Evolutionary conservation across 2,329 filamentous ascomycete species (phyloP), one percentile per base, ranked within the genome.

Genomic region (Zelopaecilomyces penicillatus): DNA sequence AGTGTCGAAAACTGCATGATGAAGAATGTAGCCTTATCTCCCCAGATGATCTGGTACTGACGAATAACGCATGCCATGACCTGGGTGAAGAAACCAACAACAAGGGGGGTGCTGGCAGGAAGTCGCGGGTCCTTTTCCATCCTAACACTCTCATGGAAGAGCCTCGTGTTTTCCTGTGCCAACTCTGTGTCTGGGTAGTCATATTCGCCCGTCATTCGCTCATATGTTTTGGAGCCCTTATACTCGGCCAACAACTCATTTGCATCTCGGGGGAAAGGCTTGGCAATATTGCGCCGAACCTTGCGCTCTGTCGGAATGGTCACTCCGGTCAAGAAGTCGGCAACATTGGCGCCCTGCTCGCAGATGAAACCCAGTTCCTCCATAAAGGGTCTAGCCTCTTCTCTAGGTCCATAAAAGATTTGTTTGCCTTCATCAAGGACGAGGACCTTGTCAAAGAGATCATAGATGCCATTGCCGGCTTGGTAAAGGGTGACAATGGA

Each of bases 391-490:
- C 70, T 64, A 0, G 82, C 82, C 48, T 80, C 67, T 5, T 69
- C 61, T 51, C 70, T 65, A 0, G 80, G 72, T 0, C 82, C 82
- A 50, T 82, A 85, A 64, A 74, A 86, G 38, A 84, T 71, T 52
- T 85, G 61, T 49, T 79, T 77, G 39, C 82, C 82, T 46, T 78
- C 73, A 39, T 85, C 80, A 4, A 86, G 69, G 6, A 86, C 73
- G 0, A 85, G 67, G 0, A 85, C 80, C 55, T 85, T 86, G 57
- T 86, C 81, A 56, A 86, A 85, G 0, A 81, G 69, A 28, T 83
- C 67, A 57, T 83, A 85, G 47, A 86, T 85, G 27, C 75, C 78
- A 44, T 86, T 83, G 5, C 80, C 79, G 3, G 83, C 82, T 56
- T 86, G 83, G 57, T 87, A 86, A 0, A 85, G 66, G 0, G 80